phyloP scores from a whole-genome alignment of 352 stramenopile genomes.

The Blastocystis sp. region DNA sequence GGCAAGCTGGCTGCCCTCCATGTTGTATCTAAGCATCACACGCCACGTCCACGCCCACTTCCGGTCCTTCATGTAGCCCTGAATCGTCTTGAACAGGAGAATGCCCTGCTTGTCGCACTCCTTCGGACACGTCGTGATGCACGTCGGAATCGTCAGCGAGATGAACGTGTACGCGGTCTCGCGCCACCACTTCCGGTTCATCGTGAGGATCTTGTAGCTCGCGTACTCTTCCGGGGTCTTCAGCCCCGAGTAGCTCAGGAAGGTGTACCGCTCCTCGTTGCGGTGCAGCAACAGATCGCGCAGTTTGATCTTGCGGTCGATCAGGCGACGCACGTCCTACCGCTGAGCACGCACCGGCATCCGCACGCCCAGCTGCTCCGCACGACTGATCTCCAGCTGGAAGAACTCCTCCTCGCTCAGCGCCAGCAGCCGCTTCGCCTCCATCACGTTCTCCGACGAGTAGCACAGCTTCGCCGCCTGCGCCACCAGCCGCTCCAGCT shows the following conservation, averaged over 20 bases:
- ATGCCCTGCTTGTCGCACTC: constrained; percentile 72
- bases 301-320: constrained; percentile 69
- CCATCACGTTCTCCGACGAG: constrained; percentile 25
- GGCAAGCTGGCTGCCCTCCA: constrained; percentile 70
- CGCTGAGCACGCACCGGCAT: neutral
- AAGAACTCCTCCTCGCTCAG: constrained; percentile 70
- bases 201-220: constrained; percentile 50
- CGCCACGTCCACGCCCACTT: constrained; percentile 57
- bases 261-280: constrained; percentile 58
- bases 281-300: constrained; percentile 69
- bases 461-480: constrained; percentile 26
- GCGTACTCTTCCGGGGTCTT: constrained; percentile 70
- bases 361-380: constrained; percentile 57
- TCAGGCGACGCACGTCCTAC: constrained; percentile 67
- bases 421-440: constrained; percentile 55
- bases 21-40: constrained; percentile 61
- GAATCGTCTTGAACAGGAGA: constrained; percentile 75
- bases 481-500: constrained; percentile 10
- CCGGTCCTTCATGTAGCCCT: constrained; percentile 76
- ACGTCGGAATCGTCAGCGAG: constrained; percentile 51
- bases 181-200: constrained; percentile 60
- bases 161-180: constrained; percentile 63
- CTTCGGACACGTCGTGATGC: constrained; percentile 57
- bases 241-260: constrained; percentile 59
- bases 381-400: constrained; percentile 70